phyloP scores from a whole-genome alignment of 2,329 filamentous ascomycete genomes.

The Verticillium nonalfalfae region DNA sequence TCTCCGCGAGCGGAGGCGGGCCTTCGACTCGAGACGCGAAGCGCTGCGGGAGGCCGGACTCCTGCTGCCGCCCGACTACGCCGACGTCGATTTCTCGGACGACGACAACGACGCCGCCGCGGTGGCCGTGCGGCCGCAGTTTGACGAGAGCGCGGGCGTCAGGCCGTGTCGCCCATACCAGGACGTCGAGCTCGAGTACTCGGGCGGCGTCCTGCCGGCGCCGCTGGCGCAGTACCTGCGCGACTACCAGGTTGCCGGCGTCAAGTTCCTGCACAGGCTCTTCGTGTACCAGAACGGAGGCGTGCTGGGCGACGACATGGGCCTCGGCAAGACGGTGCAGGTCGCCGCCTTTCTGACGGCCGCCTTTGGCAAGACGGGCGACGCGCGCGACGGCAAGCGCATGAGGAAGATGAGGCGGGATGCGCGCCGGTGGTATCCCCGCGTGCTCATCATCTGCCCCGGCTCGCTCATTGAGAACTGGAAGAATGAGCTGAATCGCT shows the following conservation, averaged over 20 bases:
- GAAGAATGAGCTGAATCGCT: slow-evolving; percentile 76
- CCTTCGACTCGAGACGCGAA: slow-evolving; percentile 59
- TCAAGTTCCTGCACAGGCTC: slow-evolving; percentile 75
- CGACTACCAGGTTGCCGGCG: slow-evolving; percentile 85
- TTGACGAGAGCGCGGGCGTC: slow-evolving; percentile 47
- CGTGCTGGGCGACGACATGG: slow-evolving; percentile 95
- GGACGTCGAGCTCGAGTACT: slow-evolving; percentile 69
- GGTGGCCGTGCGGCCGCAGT: slow-evolving; percentile 58
- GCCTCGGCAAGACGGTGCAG: slow-evolving; percentile 92
- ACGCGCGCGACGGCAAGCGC: slow-evolving; percentile 75
- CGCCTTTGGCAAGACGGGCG: slow-evolving; percentile 90
- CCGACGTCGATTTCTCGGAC: slow-evolving; percentile 70
- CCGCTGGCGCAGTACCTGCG: slow-evolving; percentile 87
- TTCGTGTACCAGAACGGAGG: slow-evolving; percentile 90
- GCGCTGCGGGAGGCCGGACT: slow-evolving; percentile 61
- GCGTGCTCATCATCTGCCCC: slow-evolving; percentile 80
- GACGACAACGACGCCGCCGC: slow-evolving; percentile 31
- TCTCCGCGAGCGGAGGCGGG: slow-evolving; percentile 57
- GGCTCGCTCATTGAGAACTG: slow-evolving; percentile 87
- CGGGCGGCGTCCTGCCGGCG: slow-evolving; percentile 76
- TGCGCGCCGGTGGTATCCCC: slow-evolving; percentile 69
- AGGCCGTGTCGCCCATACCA: slow-evolving; percentile 64
- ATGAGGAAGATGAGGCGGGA: slow-evolving; percentile 78
- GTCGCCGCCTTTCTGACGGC: slow-evolving; percentile 87
- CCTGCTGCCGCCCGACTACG: slow-evolving; percentile 70